Evolutionary conservation across 1,284 basidiomycete species (phyloP).

Genomic region (Cerioporus squamosus): DNA sequence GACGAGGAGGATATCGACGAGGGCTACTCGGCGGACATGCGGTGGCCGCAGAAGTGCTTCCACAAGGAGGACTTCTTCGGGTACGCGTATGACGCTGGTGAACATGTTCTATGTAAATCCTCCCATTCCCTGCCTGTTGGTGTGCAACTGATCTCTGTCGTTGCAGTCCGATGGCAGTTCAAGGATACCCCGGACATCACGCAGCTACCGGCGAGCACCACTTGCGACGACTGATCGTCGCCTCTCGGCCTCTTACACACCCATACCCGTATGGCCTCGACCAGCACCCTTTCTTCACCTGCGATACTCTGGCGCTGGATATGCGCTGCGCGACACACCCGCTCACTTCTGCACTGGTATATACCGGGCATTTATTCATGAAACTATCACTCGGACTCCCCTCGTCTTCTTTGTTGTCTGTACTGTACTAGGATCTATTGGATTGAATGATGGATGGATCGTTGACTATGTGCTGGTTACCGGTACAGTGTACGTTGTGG

Average conservation of each 20-base stretch:
- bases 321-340: too few species aligned
- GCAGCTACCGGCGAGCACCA: conserved; percentile 24
- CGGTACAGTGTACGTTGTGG: too few species aligned
- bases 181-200: conserved; percentile 27
- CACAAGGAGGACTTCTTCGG: conserved; percentile 41
- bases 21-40: conserved; percentile 20
- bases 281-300: neutral
- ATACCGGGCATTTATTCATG: conserved; percentile 7
- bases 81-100: conserved; percentile 39
- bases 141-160: neutral
- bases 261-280: neutral
- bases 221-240: conserved; percentile 4
- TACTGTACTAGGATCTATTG: conserved; percentile 1
- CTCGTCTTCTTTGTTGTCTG: neutral
- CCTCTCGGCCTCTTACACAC: neutral
- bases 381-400: conserved; percentile 2
- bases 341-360: neutral
- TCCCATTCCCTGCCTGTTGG: neutral
- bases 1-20: conserved; percentile 25
- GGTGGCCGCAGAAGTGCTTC: conserved; percentile 40
- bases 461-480: too few species aligned
- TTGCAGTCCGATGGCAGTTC: conserved; percentile 30
- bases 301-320: conserved; percentile 1
- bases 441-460: neutral
- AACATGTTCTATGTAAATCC: conserved; percentile 36